phyloP scores from a whole-genome alignment of 2,329 filamentous ascomycete genomes.

The Colletotrichum horii region DNA sequence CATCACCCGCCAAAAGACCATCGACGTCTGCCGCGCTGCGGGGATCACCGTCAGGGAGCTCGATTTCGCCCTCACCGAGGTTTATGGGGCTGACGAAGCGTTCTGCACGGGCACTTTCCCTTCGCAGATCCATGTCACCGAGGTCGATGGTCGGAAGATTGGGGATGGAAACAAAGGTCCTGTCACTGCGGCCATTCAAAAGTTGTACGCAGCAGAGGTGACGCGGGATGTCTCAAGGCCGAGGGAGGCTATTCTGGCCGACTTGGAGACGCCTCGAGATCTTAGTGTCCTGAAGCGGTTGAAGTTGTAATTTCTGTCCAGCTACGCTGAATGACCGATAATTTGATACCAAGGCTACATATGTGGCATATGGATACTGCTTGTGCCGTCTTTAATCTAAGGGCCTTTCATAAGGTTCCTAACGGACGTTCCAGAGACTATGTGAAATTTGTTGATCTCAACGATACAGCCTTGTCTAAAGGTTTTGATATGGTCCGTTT shows the following conservation, averaged over 20 bases:
- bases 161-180: conserved; percentile 27
- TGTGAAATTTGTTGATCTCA: not conserved
- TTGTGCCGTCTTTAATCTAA: not conserved
- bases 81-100: conserved; percentile 33
- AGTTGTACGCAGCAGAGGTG: conserved; percentile 27
- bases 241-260: conserved; percentile 24
- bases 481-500: not conserved
- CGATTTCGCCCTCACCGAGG: conserved; percentile 33
- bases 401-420: not conserved
- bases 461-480: fast-evolving
- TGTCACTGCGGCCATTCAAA: conserved; percentile 27
- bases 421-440: not conserved
- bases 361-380: not conserved
- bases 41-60: conserved; percentile 30
- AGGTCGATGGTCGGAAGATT: conserved; percentile 28
- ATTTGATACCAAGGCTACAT: not conserved
- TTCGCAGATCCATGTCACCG: conserved; percentile 29
- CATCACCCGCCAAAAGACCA: conserved; percentile 34
- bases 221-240: conserved; percentile 24
- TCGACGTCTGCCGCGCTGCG: conserved; percentile 31
- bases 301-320: not conserved
- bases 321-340: not conserved
- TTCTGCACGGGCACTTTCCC: conserved; percentile 35
- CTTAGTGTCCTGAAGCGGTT: conserved; percentile 21
- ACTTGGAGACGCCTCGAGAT: conserved; percentile 28